Evolutionary conservation across 345 rosid genomes (phyloP), one percentile per base, ranked within the genome.

Genomic region (Theobroma cacao): DNA sequence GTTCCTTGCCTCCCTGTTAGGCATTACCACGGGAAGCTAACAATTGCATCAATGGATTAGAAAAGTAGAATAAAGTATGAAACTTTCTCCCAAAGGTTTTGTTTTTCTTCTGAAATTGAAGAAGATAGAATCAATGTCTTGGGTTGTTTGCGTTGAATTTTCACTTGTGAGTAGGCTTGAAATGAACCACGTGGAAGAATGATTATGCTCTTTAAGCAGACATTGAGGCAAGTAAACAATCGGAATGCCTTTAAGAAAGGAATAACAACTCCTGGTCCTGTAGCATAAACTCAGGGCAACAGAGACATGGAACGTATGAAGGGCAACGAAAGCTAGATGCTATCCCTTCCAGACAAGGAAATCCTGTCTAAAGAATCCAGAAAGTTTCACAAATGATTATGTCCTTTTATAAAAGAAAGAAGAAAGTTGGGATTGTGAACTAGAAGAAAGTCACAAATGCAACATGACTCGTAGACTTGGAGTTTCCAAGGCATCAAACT

Each of bases 401-500:
- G 75, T 61, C 76, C 78, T 47, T 78, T 63, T 7, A 1, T 48
- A 77, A 55, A 81, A 78, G 87, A 50, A 62, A 63, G 72, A 83
- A 87, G 69, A 63, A 62, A 77, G 85, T 82, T 75, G 45, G 73
- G 18, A 48, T 18, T 70, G 74, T 48, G 18, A 70, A 70, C 30
- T 11, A 48, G 38, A 68, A 45, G 63, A 53, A 65, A 75, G 83
- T 80, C 24, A 41, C 50, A 53, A 72, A 8, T 53, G 20, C 30
- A 80, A 86, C 79, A 68, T 59, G 64, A 68, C 65, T 60, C 45
- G 0, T 15, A 74, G 43, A 9, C 75, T 82, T 84, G n/a, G n/a
- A n/a, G n/a, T n/a, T n/a, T 83, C 89, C 77, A 82, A 82, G 82
- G 90, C 81, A 90, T 84, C 84, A 58, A 22, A 34, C 15, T 24